Evolutionary conservation across 2,329 filamentous ascomycete species (phyloP).

Genomic region (Fusarium solani-melongenae): DNA sequence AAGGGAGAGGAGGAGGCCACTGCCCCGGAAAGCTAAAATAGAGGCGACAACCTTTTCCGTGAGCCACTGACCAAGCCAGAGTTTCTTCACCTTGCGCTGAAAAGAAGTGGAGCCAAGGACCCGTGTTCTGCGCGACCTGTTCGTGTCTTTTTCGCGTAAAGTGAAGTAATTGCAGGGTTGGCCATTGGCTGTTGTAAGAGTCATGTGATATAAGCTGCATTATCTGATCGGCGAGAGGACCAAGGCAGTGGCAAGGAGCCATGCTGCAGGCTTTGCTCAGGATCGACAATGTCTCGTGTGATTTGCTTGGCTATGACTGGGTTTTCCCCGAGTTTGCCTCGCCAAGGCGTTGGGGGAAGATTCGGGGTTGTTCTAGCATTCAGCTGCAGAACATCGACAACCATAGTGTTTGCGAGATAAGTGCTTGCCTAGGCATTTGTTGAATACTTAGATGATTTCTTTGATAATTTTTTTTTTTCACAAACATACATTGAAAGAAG

Average conservation of each 20-base stretch:
- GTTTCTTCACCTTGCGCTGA: conserved; percentile 7
- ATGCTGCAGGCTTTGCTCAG: conserved; percentile 1
- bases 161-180: conserved; percentile 18
- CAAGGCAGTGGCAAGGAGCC: conserved; percentile 25
- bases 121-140: conserved; percentile 30
- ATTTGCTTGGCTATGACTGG: background rate
- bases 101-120: conserved; percentile 3
- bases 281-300: conserved; percentile 1
- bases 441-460: background rate
- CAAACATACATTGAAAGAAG: background rate
- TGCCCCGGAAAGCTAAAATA: conserved; percentile 14
- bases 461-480: background rate
- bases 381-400: background rate
- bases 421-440: background rate
- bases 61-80: conserved; percentile 20
- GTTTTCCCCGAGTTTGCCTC: background rate
- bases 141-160: conserved; percentile 48
- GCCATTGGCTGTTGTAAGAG: conserved; percentile 21
- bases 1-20: background rate
- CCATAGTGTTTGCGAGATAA: background rate
- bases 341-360: background rate
- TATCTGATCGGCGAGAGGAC: conserved; percentile 17
- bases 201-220: conserved; percentile 25
- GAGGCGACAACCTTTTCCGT: conserved; percentile 6
- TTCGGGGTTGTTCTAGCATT: background rate